Percentiles rank a stretch among this genome's conserved stretches.
Conservation (phyloP, 495 filamentous ascomycete genomes). For the Penicillium mononematosum region DNA sequence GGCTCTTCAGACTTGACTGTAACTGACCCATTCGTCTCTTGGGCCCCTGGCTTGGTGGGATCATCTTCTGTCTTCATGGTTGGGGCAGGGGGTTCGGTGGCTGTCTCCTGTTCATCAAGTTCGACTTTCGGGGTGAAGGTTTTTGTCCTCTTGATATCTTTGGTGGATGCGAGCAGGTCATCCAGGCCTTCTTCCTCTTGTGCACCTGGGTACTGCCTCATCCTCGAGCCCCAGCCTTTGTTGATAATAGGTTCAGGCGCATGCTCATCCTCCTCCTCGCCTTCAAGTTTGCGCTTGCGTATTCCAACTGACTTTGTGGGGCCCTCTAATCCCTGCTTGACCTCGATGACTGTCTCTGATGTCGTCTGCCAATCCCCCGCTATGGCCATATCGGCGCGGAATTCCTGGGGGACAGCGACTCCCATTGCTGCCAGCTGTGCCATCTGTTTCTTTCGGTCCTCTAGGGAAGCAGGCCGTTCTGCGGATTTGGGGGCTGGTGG, state of each 20-base stretch:
- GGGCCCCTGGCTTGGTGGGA: neutral
- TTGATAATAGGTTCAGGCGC: slow-evolving; percentile 62
- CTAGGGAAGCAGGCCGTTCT: slow-evolving; percentile 48
- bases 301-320: slow-evolving; percentile 47
- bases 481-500: slow-evolving; percentile 23
- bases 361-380: slow-evolving; percentile 87
- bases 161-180: slow-evolving; percentile 58
- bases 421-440: slow-evolving; percentile 86
- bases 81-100: slow-evolving; percentile 1
- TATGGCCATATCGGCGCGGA: slow-evolving; percentile 76
- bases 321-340: slow-evolving; percentile 42
- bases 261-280: slow-evolving; percentile 55
- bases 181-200: slow-evolving; percentile 65
- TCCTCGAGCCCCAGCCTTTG: slow-evolving; percentile 73
- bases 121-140: slow-evolving; percentile 12
- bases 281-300: slow-evolving; percentile 66
- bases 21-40: slow-evolving; percentile 4
- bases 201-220: slow-evolving; percentile 60
- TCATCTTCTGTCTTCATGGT: slow-evolving; percentile 22
- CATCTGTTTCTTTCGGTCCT: slow-evolving; percentile 79
- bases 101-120: slow-evolving; percentile 9
- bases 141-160: slow-evolving; percentile 46
- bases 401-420: slow-evolving; percentile 78
- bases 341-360: slow-evolving; percentile 49
- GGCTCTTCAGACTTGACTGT: slow-evolving; percentile 33